Conservation (phyloP, 345 rosid genomes). For the Stellera chamaejasme region DNA sequence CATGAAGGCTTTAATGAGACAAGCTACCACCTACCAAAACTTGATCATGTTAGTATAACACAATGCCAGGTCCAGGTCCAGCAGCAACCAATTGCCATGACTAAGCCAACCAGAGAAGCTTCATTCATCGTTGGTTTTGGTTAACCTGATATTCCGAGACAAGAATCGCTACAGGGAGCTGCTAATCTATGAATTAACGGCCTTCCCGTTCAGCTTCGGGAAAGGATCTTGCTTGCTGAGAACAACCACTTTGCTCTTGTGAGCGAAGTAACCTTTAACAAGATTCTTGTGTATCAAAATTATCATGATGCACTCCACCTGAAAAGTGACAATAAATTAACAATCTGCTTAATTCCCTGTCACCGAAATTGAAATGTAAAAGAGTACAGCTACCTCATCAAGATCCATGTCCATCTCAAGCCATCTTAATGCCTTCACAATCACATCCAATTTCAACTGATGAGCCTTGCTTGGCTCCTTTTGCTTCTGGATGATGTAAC, state of each 20-base stretch:
- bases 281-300: constrained; percentile 84
- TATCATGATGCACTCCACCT: constrained; percentile 94
- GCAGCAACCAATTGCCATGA: not conserved
- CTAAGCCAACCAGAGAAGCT: not conserved
- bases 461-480: constrained; percentile 91
- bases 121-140: too few relatives aligned
- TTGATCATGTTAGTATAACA: too few relatives aligned
- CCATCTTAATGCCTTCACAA: constrained; percentile 85
- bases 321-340: constrained; percentile 10
- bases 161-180: not conserved
- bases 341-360: constrained; percentile 6
- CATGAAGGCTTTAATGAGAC: too few relatives aligned
- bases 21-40: too few relatives aligned
- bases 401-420: constrained; percentile 89
- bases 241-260: constrained; percentile 92
- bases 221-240: constrained; percentile 98
- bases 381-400: constrained; percentile 54
- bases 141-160: not conserved
- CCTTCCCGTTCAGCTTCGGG: constrained; percentile 72
- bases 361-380: not conserved
- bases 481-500: constrained; percentile 75
- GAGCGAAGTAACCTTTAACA: constrained; percentile 82
- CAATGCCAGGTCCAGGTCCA: not conserved
- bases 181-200: constrained; percentile 49
- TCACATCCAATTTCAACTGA: constrained; percentile 87